phyloP scores from a whole-genome alignment of 306 rosid genomes.

The Morella rubra region DNA sequence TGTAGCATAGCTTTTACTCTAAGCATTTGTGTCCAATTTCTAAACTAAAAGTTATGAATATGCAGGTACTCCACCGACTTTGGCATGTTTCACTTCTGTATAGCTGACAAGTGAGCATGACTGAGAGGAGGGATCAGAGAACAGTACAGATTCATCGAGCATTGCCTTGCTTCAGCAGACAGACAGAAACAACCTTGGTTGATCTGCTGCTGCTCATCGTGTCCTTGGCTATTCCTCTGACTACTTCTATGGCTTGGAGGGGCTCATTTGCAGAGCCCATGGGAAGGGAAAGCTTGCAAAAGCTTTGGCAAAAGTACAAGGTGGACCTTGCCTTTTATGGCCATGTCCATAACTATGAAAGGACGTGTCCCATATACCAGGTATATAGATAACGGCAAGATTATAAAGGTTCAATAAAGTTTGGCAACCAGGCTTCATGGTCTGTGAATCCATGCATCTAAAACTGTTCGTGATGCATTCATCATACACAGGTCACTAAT shows the following conservation, averaged over 20 bases:
- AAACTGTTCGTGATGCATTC: background rate
- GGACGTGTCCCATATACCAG: no score
- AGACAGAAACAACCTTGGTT: constrained; percentile 91
- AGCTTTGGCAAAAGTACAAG: no score
- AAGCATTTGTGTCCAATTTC: background rate
- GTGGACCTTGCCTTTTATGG: no score
- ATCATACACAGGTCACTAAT: background rate
- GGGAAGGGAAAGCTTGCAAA: no score
- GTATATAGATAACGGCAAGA: constrained; percentile 47
- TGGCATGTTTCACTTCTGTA: constrained; percentile 88
- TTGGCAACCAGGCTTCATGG: no score
- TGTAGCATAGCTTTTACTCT: no score
- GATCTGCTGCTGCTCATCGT: constrained; percentile 88
- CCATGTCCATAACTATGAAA: no score
- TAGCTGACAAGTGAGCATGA: constrained; percentile 91
- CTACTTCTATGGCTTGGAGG: constrained; percentile 49
- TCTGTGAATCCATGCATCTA: background rate
- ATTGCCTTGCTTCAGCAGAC: constrained; percentile 86
- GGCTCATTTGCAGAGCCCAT: constrained; percentile 87
- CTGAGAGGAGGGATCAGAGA: constrained; percentile 91
- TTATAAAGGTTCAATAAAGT: background rate
- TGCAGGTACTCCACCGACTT: constrained; percentile 74
- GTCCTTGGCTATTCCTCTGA: constrained; percentile 89
- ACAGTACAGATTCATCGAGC: constrained; percentile 84
- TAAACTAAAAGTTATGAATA: constrained; percentile 2